Base-by-base conservation (phyloP, 2,329 filamentous ascomycete genomes). In the Leptographium radiaticola region DNA sequence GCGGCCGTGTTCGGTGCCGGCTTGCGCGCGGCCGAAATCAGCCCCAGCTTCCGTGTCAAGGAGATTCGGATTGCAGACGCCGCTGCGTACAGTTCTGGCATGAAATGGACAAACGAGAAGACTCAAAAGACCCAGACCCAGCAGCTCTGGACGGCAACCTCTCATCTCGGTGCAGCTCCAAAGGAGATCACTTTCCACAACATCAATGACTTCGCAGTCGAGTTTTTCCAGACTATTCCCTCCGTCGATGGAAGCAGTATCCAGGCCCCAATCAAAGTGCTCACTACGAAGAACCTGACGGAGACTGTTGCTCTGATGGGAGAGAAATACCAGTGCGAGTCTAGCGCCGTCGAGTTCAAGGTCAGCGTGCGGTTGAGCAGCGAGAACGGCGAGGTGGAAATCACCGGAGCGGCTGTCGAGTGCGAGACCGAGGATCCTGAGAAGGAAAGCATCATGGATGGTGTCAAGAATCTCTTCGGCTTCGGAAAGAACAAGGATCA, bases 1-100 rank as follows among this genome's bases (percentile, higher is more conserved):
- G 86, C 93, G 30, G 93, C 93, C 51, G 93, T 95, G 11, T 95
- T 97, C 67, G 93, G 93, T 62, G 91, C 93, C 53, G 90, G 86
- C 33, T 97, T 98, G 76, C 88, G 90, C 65, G 93, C 88, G 51
- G 93, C 93, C 52, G 83, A 88, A 61, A 77, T 98, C 55, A 96
- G 89, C 70, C 89, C 91, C 43, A 91, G 87, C 66, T 98, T 98
- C 81, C 85, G 89, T 57, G 93, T 98, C 65, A 98, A 97, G 76
- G 93, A 97, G 65, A 98, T 98, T 60, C 79, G 87, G 56, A 81
- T 87, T 51, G 77, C 75, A n/a, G 93, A 98, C 62, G 81, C 79
- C 25, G 79, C 87, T 44, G 76, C 76, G 45, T 96, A 93, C 66
- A 74, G 83, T 2, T 78, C 86, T 33, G 82, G 83, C 54, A 78